Conservation (phyloP, 2,329 filamentous ascomycete genomes). For the Paraphoma chrysanthemicola region DNA sequence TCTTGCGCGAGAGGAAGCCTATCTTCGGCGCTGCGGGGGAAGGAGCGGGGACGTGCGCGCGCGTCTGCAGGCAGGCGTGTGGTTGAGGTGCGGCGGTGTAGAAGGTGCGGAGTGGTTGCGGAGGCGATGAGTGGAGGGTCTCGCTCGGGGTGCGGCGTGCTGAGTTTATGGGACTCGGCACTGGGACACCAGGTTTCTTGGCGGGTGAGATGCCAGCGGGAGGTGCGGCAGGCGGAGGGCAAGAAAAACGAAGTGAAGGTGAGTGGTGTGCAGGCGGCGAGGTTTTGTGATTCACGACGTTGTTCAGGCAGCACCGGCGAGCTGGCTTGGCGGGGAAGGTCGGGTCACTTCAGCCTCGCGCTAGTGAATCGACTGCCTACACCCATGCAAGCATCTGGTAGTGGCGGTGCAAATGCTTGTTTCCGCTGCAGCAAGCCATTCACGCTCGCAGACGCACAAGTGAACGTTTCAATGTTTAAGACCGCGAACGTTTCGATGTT, state of each 20-base stretch:
- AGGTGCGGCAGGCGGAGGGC: constrained; percentile 2
- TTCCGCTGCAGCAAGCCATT: too few relatives aligned
- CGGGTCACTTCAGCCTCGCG: constrained; percentile 21
- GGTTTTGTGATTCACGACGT: constrained; percentile 37
- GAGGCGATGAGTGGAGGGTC: constrained; percentile 14
- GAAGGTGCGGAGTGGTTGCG: constrained; percentile 3
- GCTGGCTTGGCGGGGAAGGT: constrained; percentile 28
- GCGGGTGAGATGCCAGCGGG: background rate
- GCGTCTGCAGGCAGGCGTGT: background rate
- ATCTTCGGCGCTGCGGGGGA: constrained; percentile 24
- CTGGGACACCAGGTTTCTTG: background rate
- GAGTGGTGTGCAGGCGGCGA: constrained; percentile 23
- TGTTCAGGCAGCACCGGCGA: constrained; percentile 40
- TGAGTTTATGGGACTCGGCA: constrained; percentile 7
- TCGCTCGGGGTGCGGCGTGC: constrained; percentile 6
- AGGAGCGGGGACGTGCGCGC: background rate
- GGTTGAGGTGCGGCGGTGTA: constrained; percentile 1
- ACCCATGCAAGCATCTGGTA: background rate
- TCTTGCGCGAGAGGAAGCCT: constrained; percentile 39
- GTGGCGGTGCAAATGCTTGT: background rate
- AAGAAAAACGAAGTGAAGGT: constrained; percentile 22
- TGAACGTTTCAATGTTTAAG: too few relatives aligned
- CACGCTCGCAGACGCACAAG: too few relatives aligned
- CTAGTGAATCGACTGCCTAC: background rate
- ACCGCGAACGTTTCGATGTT: too few relatives aligned